phyloP scores from a whole-genome alignment of 768 basidiomycete genomes.

The Russula emetica region DNA sequence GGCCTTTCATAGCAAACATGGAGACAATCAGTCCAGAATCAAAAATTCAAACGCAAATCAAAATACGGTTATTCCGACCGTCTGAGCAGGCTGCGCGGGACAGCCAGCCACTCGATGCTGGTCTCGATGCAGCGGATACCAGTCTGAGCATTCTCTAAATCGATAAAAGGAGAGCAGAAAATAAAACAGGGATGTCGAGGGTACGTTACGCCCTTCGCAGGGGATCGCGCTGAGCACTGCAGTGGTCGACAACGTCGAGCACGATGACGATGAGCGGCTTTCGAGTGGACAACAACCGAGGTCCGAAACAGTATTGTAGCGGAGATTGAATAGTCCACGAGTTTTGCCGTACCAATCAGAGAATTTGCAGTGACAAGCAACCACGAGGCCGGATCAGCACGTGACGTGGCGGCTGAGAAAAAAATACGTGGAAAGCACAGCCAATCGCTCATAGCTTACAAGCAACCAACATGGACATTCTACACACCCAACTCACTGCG shows the following conservation, averaged over 20 bases:
- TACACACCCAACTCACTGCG: slow-evolving; percentile 25
- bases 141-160: slow-evolving; percentile 56
- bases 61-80: slow-evolving; percentile 24
- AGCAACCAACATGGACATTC: slow-evolving; percentile 17
- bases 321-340: slow-evolving; percentile 14
- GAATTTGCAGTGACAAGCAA: background rate
- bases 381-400: background rate
- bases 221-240: slow-evolving; percentile 10
- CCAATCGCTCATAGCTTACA: background rate
- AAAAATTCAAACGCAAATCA: background rate
- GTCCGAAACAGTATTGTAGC: slow-evolving; percentile 19
- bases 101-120: slow-evolving; percentile 64
- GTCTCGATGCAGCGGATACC: slow-evolving; percentile 51
- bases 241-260: slow-evolving; percentile 25
- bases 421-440: background rate
- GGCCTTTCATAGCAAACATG: slow-evolving; percentile 34
- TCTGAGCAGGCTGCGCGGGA: slow-evolving; percentile 47
- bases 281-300: slow-evolving; percentile 18
- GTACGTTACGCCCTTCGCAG: slow-evolving; percentile 13
- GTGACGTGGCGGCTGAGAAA: background rate
- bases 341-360: slow-evolving; percentile 19
- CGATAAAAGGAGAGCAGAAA: slow-evolving; percentile 1
- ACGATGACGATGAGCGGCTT: slow-evolving; percentile 23
- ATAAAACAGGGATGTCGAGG: background rate
- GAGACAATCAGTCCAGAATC: background rate